Percentiles rank a stretch among this genome's conserved stretches.
Conservation (phyloP, 108 stramenopile species). For the Nannochloropsis gaditana region DNA sequence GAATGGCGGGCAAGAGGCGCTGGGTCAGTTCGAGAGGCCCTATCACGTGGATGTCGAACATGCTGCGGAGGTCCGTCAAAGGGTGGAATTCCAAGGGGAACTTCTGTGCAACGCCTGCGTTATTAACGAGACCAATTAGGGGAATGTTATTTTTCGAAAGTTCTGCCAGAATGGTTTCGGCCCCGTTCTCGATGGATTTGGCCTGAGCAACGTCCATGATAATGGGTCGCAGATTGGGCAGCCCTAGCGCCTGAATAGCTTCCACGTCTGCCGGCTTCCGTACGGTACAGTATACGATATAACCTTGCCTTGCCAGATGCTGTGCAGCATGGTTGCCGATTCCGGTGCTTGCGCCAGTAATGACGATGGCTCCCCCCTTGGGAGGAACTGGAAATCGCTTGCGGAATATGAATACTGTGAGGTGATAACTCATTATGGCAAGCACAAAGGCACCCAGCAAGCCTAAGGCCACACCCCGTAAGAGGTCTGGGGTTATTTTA, state of each 20-base stretch:
- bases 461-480: neutral
- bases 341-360: constrained; percentile 21
- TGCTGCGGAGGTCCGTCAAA: neutral
- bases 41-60: constrained; percentile 9
- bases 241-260: neutral
- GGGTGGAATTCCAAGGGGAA: constrained; percentile 12
- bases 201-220: constrained; percentile 7
- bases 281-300: constrained; percentile 11
- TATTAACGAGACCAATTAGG: neutral
- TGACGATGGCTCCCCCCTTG: constrained; percentile 15
- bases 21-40: constrained; percentile 5
- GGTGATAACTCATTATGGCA: neutral
- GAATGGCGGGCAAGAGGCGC: neutral
- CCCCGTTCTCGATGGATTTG: neutral
- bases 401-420: neutral
- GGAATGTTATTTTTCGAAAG: neutral
- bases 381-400: neutral
- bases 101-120: constrained; percentile 9
- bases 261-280: neutral
- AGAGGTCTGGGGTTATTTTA: neutral
- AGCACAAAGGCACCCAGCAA: neutral
- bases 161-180: neutral
- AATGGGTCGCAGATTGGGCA: neutral
- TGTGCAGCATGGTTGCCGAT: constrained; percentile 17
- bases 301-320: constrained; percentile 19